Conservation (phyloP, 192 early-diverging fungal genomes). For the Chytriomyces confervae region DNA sequence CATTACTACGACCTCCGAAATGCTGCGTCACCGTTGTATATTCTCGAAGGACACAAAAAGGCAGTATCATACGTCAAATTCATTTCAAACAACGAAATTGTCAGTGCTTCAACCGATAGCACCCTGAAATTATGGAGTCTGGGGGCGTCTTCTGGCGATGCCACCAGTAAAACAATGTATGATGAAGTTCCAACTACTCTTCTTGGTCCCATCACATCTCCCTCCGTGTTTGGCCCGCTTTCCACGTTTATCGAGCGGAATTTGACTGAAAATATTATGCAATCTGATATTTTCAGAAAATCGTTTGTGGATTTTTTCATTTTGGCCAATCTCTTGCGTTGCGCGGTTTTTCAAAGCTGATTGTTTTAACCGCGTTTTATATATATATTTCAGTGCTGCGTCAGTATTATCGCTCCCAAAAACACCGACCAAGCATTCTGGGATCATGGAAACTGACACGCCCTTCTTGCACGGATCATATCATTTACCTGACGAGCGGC, state of each 20-base stretch:
- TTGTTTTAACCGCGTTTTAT: not conserved
- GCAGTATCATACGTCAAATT: conserved; percentile 96
- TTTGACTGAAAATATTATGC: conserved; percentile 20
- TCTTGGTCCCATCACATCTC: not conserved
- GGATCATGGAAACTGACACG: not conserved
- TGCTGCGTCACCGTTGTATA: conserved; percentile 66
- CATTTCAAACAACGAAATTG: conserved; percentile 73
- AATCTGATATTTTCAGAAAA: conserved; percentile 12
- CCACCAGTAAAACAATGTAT: not conserved
- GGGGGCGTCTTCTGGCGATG: not conserved
- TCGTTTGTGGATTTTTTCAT: conserved; percentile 4
- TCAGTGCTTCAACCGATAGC: conserved; percentile 92
- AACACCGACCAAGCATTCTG: not conserved
- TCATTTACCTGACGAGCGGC: not conserved
- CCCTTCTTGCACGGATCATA: not conserved
- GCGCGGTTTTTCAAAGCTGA: conserved; percentile 2
- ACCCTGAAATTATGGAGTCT: conserved; percentile 88
- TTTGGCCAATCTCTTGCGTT: not conserved
- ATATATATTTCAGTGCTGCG: not conserved
- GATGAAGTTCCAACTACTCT: not conserved
- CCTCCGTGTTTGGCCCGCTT: conserved; percentile 14
- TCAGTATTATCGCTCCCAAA: not conserved
- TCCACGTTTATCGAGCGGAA: conserved; percentile 29
- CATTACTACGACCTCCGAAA: conserved; percentile 91
- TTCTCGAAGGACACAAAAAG: conserved; percentile 87